A percentile compares a stretch with the other conserved stretches of the same genome.
phyloP scores from a whole-genome alignment of 2,329 filamentous ascomycete genomes.

The Fusarium redolens region DNA sequence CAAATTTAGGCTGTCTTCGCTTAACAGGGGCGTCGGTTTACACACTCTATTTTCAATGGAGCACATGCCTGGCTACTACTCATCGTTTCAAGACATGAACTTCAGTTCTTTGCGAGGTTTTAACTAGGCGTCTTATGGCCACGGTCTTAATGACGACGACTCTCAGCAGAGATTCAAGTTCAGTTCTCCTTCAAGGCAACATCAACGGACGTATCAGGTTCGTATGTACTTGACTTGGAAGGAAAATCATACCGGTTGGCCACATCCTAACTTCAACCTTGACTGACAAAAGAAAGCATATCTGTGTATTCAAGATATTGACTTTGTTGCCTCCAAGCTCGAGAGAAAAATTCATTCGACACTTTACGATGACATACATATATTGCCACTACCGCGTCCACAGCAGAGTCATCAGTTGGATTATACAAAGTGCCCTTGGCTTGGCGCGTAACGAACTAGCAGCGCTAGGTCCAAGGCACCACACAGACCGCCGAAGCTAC shows the following conservation, averaged over 20 bases:
- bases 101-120: not conserved
- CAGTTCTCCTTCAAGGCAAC: not conserved
- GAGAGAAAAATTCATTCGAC: not conserved
- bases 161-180: not conserved
- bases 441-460: slow-evolving; percentile 10
- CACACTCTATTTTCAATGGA: slow-evolving; percentile 7
- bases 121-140: not conserved
- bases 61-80: slow-evolving; percentile 29
- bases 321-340: not conserved
- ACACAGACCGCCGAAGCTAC: slow-evolving; percentile 14
- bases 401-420: not conserved
- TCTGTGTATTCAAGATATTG: not conserved
- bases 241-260: not conserved
- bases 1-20: slow-evolving; percentile 16
- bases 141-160: not conserved
- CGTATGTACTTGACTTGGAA: not conserved
- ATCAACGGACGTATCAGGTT: not conserved
- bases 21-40: slow-evolving; percentile 21
- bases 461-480: not conserved
- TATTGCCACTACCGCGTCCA: slow-evolving; percentile 10
- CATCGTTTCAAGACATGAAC: slow-evolving; percentile 1
- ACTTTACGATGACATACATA: slow-evolving; percentile 5
- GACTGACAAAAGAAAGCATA: not conserved
- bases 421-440: slow-evolving; percentile 4
- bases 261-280: not conserved